phyloP scores from a whole-genome alignment of 2,329 filamentous ascomycete genomes.

The Fusarium annulatum region DNA sequence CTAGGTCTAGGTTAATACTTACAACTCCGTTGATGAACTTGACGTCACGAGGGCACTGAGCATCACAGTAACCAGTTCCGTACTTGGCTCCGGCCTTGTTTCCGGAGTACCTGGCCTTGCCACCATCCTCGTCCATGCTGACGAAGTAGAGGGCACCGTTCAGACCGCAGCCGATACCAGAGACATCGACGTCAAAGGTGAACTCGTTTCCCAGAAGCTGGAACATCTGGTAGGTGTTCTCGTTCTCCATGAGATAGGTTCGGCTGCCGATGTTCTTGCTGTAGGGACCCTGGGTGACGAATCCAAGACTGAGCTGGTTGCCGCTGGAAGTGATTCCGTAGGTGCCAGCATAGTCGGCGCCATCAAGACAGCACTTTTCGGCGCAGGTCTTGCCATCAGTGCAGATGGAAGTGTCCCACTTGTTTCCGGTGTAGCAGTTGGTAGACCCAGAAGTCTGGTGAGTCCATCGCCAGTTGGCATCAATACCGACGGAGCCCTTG shows the following conservation, averaged over 20 bases:
- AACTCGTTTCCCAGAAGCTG: conserved; percentile 75
- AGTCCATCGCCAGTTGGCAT: conserved; percentile 72
- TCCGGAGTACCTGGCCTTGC: conserved; percentile 59
- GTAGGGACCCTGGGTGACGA: conserved; percentile 64
- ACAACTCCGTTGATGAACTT: conserved; percentile 68
- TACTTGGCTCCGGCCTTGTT: conserved; percentile 68
- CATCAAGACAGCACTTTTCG: conserved; percentile 63
- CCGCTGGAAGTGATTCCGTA: conserved; percentile 66
- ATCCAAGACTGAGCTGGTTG: conserved; percentile 64
- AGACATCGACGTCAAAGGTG: conserved; percentile 78
- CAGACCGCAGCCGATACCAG: conserved; percentile 73
- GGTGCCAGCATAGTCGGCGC: conserved; percentile 62
- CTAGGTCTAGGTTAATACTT: conserved; percentile 15
- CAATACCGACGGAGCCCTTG: conserved; percentile 63
- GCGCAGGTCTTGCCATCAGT: conserved; percentile 57
- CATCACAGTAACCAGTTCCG: conserved; percentile 67
- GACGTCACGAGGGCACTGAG: conserved; percentile 64
- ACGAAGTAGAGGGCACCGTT: conserved; percentile 78
- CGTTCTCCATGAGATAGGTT: conserved; percentile 72
- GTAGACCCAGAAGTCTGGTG: conserved; percentile 58
- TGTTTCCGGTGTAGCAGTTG: conserved; percentile 69
- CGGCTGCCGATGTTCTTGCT: conserved; percentile 64
- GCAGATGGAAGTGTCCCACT: conserved; percentile 57
- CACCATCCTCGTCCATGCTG: conserved; percentile 69
- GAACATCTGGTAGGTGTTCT: conserved; percentile 73